Conservation (phyloP, 2,329 filamentous ascomycete species). For the Penicillium sp. region DNA sequence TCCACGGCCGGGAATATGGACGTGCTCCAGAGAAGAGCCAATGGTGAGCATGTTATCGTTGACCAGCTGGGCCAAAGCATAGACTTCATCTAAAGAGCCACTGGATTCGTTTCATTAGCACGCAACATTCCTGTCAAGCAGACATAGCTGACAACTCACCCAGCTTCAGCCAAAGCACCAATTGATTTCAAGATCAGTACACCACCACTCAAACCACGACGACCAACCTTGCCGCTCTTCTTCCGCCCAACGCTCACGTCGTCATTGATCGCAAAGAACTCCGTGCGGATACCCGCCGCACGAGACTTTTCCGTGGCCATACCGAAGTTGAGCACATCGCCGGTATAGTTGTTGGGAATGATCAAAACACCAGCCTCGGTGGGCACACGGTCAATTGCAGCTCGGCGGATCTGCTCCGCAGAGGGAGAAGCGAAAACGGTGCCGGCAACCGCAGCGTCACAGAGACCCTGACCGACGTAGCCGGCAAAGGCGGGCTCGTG, state of each 20-base stretch:
- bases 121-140: neutral
- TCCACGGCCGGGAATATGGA: constrained; percentile 83
- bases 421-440: constrained; percentile 82
- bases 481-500: constrained; percentile 86
- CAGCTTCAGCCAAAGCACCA: constrained; percentile 75
- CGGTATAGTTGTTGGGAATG: constrained; percentile 95
- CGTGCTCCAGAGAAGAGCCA: constrained; percentile 80
- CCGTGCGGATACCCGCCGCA: constrained; percentile 70
- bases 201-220: constrained; percentile 86
- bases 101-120: constrained; percentile 17
- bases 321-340: constrained; percentile 86
- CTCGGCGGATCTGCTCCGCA: constrained; percentile 77
- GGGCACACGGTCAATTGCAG: constrained; percentile 70
- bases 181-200: constrained; percentile 89
- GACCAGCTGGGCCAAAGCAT: constrained; percentile 66
- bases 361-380: constrained; percentile 73
- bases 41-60: constrained; percentile 79
- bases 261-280: constrained; percentile 90
- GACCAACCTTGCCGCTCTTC: constrained; percentile 85
- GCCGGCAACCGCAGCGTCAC: constrained; percentile 78
- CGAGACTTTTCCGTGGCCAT: constrained; percentile 91
- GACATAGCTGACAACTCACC: constrained; percentile 41
- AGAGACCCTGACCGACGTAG: constrained; percentile 78
- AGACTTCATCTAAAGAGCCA: constrained; percentile 65
- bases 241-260: constrained; percentile 83